Percentiles rank a stretch among this genome's conserved stretches.
Evolutionary conservation across 805 yeast species (phyloP).

Genomic region (Dipodascus geniculatus): DNA sequence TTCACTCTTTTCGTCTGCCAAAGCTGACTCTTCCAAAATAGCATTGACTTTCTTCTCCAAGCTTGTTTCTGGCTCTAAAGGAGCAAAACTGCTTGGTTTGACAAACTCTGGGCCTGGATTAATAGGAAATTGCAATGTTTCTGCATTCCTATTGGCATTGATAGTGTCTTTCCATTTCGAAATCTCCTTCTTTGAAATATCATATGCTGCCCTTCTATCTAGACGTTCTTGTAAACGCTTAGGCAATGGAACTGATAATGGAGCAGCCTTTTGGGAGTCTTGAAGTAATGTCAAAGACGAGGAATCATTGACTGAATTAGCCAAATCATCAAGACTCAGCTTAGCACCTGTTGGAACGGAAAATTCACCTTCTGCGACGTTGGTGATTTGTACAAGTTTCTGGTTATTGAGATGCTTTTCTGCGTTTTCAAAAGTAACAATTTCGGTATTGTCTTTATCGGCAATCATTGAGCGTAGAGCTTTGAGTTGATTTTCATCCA

Average conservation of each 20-base stretch:
- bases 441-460: slow-evolving; percentile 19
- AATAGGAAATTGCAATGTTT: slow-evolving; percentile 69
- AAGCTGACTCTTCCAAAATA: slow-evolving; percentile 51
- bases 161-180: slow-evolving; percentile 82
- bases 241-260: slow-evolving; percentile 71
- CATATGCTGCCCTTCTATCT: slow-evolving; percentile 85
- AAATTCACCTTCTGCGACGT: slow-evolving; percentile 56
- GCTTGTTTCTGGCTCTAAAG: slow-evolving; percentile 37
- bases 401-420: slow-evolving; percentile 20
- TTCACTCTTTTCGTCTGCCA: slow-evolving; percentile 61
- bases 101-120: slow-evolving; percentile 33
- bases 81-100: slow-evolving; percentile 44
- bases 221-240: slow-evolving; percentile 72
- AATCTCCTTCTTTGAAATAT: slow-evolving; percentile 75
- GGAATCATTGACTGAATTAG: slow-evolving; percentile 42
- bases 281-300: slow-evolving; percentile 39
- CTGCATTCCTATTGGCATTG: slow-evolving; percentile 68
- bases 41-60: slow-evolving; percentile 55
- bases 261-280: slow-evolving; percentile 22
- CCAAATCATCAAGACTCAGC: slow-evolving; percentile 62
- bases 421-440: slow-evolving; percentile 23
- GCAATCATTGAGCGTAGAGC: slow-evolving; percentile 25
- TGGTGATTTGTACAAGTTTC: slow-evolving; percentile 42
- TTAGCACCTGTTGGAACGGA: slow-evolving; percentile 48
- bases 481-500: slow-evolving; percentile 38